phyloP scores from a whole-genome alignment of 805 yeast genomes.

The Wickerhamiella siamensis region DNA sequence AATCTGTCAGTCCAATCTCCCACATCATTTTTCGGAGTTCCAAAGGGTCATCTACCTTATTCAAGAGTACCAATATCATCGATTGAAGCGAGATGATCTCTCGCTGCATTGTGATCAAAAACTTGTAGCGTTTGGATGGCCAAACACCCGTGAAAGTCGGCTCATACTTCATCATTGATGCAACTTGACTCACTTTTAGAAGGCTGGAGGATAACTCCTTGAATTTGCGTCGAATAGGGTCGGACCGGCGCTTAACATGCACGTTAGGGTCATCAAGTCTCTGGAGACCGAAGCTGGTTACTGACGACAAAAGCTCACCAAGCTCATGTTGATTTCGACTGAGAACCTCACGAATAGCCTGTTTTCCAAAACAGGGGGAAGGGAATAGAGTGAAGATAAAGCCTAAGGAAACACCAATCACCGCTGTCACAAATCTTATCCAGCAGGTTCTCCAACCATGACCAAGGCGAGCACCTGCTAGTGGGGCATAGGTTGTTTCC shows the following conservation, averaged over 20 bases:
- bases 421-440: conserved; percentile 24
- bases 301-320: conserved; percentile 21
- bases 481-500: conserved; percentile 15
- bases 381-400: conserved; percentile 24
- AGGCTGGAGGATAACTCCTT: not conserved
- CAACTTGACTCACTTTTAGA: conserved; percentile 13
- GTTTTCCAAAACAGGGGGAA: conserved; percentile 22
- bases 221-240: conserved; percentile 10
- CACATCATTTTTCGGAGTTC: conserved; percentile 5
- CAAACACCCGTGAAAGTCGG: conserved; percentile 25
- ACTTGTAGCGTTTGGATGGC: conserved; percentile 22
- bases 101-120: conserved; percentile 16
- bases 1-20: conserved; percentile 22
- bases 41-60: conserved; percentile 17
- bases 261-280: conserved; percentile 14
- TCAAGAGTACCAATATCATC: conserved; percentile 18
- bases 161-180: conserved; percentile 20
- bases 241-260: conserved; percentile 17
- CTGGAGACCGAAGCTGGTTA: conserved; percentile 22
- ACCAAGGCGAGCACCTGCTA: conserved; percentile 14
- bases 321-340: conserved; percentile 17
- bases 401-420: conserved; percentile 21
- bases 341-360: conserved; percentile 20
- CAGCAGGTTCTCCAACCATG: conserved; percentile 24
- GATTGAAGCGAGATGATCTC: conserved; percentile 20